Base-by-base conservation (phyloP, 2,329 filamentous ascomycete genomes). In the Diaporthe destruens region DNA sequence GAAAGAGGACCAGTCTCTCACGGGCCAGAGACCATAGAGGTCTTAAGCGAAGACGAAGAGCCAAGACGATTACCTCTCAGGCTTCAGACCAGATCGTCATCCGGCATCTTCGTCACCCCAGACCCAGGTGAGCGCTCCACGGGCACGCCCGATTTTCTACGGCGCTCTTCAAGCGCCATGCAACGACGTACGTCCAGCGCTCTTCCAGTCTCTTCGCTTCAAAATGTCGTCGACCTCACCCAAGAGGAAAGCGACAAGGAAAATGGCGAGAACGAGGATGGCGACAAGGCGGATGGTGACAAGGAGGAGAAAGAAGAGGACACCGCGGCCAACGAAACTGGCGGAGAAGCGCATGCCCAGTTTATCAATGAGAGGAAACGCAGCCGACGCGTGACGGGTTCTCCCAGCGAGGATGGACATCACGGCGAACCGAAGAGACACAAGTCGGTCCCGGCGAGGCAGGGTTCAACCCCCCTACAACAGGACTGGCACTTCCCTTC, bases 341-440 rank as follows among this genome's bases (percentile, higher is more conserved):
- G 2, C 12, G 23, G 16, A 32, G 1, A 5, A 23, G 1, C 9
- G 25, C 4, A 1, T 34, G 32, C 12, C 32, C 2, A 4, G 7
- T 7, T 39, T 3, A 47, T 29, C 5, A 14, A 20, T 9, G 44
- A 44, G 5, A 36, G 14, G 6, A 66, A 70, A 29, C 36, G 54
- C 7, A 2, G 14, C 16, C 49, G 44, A 7, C 47, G 29, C 20
- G 18, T 16, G 18, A 51, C 42, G 20, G 34, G 54, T 12, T 3
- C 42, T 7, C 12, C n/a, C 23, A 63, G 57, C 12, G 32, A 66
- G 23, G 29, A 34, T n/a, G 57, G 34, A 29, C 29, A 29, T 29
- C 29, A 29, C 14, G n/a, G 44, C 11, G 57, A 44, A 7, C 23
- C 14, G 4, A 73, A 73, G 59, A 59, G 72, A 2, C n/a, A 20